Evolutionary conservation across 306 rosid species (phyloP).

Genomic region (Rubus parviflorus): DNA sequence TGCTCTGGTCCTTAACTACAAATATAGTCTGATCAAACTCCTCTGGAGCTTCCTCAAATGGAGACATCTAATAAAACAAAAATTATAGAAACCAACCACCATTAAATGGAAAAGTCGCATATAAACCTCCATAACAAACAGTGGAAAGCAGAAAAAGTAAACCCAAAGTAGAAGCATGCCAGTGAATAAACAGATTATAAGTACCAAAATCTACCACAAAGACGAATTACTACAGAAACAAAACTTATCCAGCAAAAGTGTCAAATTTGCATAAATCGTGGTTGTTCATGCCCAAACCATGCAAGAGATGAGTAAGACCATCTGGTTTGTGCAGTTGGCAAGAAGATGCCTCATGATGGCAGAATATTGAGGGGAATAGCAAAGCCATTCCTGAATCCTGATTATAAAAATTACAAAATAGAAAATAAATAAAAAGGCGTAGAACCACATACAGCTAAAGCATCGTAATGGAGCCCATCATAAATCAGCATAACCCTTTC

Average conservation of each 20-base stretch:
- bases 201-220: not conserved
- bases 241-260: not conserved
- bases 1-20: conserved; percentile 47
- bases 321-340: conserved; percentile 2
- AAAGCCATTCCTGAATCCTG: not conserved
- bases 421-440: not conserved
- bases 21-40: conserved; percentile 96
- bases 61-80: conserved; percentile 62
- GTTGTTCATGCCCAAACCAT: not conserved
- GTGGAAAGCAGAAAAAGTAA: not conserved
- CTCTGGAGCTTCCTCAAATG: conserved; percentile 78
- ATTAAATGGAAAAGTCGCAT: not conserved
- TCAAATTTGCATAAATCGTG: not conserved
- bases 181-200: conserved; percentile 7
- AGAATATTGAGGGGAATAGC: conserved; percentile 7
- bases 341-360: not conserved
- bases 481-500: conserved; percentile 87
- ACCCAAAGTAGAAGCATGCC: not conserved
- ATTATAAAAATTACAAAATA: not conserved
- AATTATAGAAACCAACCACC: conserved; percentile 23
- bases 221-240: not conserved
- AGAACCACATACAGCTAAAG: conserved; percentile 70
- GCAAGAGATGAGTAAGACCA: conserved; percentile 5
- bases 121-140: conserved; percentile 5
- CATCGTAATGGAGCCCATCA: conserved; percentile 96